These are phyloP conservation scores for Gamsiella multidivaricata DNA, from an alignment of 192 early-diverging fungal species.

Conservation along the genomic window DNA sequence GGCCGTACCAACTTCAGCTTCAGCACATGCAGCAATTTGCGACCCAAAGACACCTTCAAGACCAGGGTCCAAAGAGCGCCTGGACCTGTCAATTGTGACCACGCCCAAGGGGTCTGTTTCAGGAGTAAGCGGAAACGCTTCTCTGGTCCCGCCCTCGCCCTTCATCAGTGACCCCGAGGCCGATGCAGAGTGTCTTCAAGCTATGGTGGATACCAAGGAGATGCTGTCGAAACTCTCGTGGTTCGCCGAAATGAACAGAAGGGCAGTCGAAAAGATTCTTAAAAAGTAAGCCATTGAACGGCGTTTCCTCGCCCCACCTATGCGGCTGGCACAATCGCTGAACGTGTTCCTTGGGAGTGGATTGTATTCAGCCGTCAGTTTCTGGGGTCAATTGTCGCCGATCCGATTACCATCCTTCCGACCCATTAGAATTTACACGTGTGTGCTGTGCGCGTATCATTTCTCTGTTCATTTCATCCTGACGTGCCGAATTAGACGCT, in stretches of 20 bases:
- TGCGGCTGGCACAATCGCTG: not conserved
- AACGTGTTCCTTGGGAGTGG: not conserved
- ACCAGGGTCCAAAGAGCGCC: conserved; percentile 3
- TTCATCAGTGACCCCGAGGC: conserved; percentile 50
- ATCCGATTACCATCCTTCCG: too few relatives aligned
- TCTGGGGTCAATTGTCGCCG: not conserved
- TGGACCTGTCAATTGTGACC: conserved; percentile 36
- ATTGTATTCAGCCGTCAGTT: too few relatives aligned
- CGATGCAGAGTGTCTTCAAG: conserved; percentile 57
- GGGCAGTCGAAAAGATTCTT: conserved; percentile 65
- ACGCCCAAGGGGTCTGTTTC: conserved; percentile 13
- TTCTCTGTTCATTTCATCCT: not conserved
- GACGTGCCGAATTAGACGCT: not conserved
- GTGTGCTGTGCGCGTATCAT: not conserved
- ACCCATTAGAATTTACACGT: conserved; percentile 2
- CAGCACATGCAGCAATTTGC: not conserved
- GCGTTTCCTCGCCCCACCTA: too few relatives aligned
- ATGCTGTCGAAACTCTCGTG: conserved; percentile 59
- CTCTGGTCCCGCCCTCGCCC: conserved; percentile 34
- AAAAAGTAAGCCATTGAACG: conserved; percentile 63
- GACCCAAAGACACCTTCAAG: not conserved
- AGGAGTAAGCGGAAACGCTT: not conserved
- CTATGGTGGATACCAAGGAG: conserved; percentile 58
- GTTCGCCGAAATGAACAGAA: conserved; percentile 64
- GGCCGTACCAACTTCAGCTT: not conserved